Conservation (phyloP, 2,329 filamentous ascomycete genomes). For the Aspergillus felis region DNA sequence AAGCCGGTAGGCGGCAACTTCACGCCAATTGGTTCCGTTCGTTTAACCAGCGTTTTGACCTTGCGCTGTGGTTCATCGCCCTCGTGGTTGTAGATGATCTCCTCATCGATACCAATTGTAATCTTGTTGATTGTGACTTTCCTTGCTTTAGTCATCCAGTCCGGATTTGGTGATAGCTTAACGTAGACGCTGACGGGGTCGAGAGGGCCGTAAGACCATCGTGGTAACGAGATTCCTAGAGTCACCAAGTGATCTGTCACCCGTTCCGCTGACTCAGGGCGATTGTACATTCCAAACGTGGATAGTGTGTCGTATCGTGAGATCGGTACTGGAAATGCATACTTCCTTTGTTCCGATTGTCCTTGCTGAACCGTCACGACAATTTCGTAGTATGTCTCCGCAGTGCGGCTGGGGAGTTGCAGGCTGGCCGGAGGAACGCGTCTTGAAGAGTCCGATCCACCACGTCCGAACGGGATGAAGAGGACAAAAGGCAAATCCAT, state of each 20-base stretch:
- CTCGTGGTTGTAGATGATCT: slow-evolving; percentile 98
- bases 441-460: slow-evolving; percentile 82
- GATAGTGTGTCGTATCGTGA: slow-evolving; percentile 93
- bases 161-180: slow-evolving; percentile 84
- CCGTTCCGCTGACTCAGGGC: slow-evolving; percentile 80
- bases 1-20: slow-evolving; percentile 89
- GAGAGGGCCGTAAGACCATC: slow-evolving; percentile 93
- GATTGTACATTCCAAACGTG: slow-evolving; percentile 99
- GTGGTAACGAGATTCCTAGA: slow-evolving; percentile 82
- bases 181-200: slow-evolving; percentile 97
- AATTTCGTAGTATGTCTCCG: slow-evolving; percentile 94
- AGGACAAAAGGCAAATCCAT: slow-evolving; percentile 98
- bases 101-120: slow-evolving; percentile 89
- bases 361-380: slow-evolving; percentile 95
- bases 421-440: slow-evolving; percentile 89
- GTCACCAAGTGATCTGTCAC: slow-evolving; percentile 89
- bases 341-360: slow-evolving; percentile 80
- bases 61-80: slow-evolving; percentile 92
- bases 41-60: slow-evolving; percentile 79
- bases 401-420: slow-evolving; percentile 85
- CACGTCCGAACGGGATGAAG: slow-evolving; percentile 92
- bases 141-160: slow-evolving; percentile 86
- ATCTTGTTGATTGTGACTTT: slow-evolving; percentile 93
- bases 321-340: slow-evolving; percentile 84
- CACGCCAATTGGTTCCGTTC: slow-evolving; percentile 73